Conservation (phyloP, 1,139 yeast genomes). For the Debaryomyces subglobosus region DNA sequence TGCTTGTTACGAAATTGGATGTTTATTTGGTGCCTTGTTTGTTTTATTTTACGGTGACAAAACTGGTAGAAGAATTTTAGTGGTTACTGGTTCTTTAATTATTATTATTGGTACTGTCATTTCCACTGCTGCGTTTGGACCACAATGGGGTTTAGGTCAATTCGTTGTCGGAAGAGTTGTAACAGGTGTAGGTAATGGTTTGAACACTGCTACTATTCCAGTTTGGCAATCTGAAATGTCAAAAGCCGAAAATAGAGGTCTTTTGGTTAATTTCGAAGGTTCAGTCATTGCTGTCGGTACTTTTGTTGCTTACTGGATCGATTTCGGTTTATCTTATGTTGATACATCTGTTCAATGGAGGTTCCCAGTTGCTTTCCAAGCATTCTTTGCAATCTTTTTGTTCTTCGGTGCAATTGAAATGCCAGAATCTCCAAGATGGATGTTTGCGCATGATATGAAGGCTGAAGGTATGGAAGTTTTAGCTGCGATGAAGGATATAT, state of each 20-base stretch:
- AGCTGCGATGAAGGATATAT: slow-evolving; percentile 38
- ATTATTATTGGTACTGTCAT: slow-evolving; percentile 49
- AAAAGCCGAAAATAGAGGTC: slow-evolving; percentile 42
- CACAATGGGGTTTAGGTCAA: slow-evolving; percentile 52
- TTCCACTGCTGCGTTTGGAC: slow-evolving; percentile 55
- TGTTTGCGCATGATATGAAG: slow-evolving; percentile 52
- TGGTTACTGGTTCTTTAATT: slow-evolving; percentile 41
- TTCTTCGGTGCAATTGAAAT: slow-evolving; percentile 20
- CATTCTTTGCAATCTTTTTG: slow-evolving; percentile 22
- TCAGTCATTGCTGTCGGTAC: slow-evolving; percentile 59
- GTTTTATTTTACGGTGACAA: slow-evolving; percentile 41
- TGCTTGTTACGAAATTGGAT: slow-evolving; percentile 73
- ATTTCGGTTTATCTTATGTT: slow-evolving; percentile 66
- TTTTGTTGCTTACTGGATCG: slow-evolving; percentile 36
- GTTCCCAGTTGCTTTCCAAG: slow-evolving; percentile 30
- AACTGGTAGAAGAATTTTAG: slow-evolving; percentile 49
- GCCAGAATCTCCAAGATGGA: slow-evolving; percentile 33
- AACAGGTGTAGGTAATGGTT: slow-evolving; percentile 46
- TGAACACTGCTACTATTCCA: slow-evolving; percentile 43
- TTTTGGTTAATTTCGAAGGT: slow-evolving; percentile 68
- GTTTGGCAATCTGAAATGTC: slow-evolving; percentile 42
- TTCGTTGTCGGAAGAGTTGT: slow-evolving; percentile 51
- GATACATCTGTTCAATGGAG: slow-evolving; percentile 35
- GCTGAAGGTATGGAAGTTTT: slow-evolving; percentile 49
- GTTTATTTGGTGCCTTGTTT: slow-evolving; percentile 67